Evolutionary conservation across 192 early-diverging fungal species (phyloP), one percentile per base, ranked within the genome.

Genomic region (Pilobolus umbonatus): DNA sequence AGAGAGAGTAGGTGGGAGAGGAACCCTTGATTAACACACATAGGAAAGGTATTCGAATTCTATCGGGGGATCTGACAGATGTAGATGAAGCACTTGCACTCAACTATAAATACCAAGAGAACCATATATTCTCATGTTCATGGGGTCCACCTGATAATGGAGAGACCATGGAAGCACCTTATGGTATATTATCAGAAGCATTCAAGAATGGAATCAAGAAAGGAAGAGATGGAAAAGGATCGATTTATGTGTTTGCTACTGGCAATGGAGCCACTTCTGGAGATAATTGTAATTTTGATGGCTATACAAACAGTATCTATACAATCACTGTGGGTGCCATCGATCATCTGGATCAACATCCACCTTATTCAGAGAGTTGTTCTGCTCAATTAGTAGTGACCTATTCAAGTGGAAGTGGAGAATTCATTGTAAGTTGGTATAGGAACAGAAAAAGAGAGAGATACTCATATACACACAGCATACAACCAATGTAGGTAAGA

Each of bases 281-380:
- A 29, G 95, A 98, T 59, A 91, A 98, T 68, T 98, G 95, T 67
- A 98, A 98, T 65, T 93, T 82, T 75, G 95, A 98, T 68, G 94
- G 94, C 10, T 96, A 95, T 69, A 93, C 93, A 6, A 98, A 98
- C 65, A 89, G 87, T 65, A 91, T 96, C 28, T 98, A 93, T 67
- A 96, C 95, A 1, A 86, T 98, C 32, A 94, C 91, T 25, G 87
- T 98, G 36, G 89, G 90, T 7, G 91, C 95, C 12, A 79, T 98
- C 38, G 88, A 93, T 60, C 82, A 86, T 31, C 48, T 61, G 0
- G 83, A 88, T 57, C 38, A 69, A 24, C 90, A 94, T 65, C 93
- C 95, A 8, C 73, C 72, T 52, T 98, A 96, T 65, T 87, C 92
- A 22, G 95, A 98, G 67, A 68, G 74, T 32, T 98, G 95, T 57